Conservation (phyloP, 2,329 filamentous ascomycete genomes). For the Talaromyces sp. region DNA sequence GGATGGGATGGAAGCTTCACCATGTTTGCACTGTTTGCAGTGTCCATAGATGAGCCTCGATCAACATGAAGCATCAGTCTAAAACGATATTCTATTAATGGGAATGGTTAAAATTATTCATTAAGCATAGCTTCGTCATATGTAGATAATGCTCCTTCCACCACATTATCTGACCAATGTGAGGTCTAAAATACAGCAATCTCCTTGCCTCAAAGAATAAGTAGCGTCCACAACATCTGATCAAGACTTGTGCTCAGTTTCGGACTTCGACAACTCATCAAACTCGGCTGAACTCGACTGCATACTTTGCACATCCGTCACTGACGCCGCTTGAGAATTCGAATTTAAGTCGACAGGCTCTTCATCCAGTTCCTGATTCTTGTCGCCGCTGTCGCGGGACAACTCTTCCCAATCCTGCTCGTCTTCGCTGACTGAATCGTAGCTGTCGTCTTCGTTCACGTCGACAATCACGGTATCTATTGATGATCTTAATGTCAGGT, state of each 20-base stretch:
- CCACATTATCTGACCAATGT: background rate
- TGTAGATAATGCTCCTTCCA: background rate
- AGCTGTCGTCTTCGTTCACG: conserved; percentile 1
- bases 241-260: conserved; percentile 6
- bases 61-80: background rate
- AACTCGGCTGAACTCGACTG: conserved; percentile 33
- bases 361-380: conserved; percentile 28
- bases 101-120: background rate
- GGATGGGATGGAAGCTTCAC: background rate
- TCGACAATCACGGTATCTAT: conserved; percentile 15
- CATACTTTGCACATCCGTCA: conserved; percentile 33
- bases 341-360: conserved; percentile 31
- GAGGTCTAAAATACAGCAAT: background rate
- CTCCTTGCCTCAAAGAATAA: background rate
- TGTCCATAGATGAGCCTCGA: background rate
- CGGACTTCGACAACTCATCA: conserved; percentile 24
- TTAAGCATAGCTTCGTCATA: background rate
- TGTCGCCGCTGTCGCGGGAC: conserved; percentile 27
- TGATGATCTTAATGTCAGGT: background rate
- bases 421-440: conserved; percentile 29
- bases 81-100: background rate
- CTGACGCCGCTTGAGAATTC: conserved; percentile 25
- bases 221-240: background rate
- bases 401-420: conserved; percentile 43
- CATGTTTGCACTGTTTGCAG: conserved; percentile 23